phyloP scores from a whole-genome alignment of 2,329 filamentous ascomycete species.

The Graphilbum fragrans region DNA sequence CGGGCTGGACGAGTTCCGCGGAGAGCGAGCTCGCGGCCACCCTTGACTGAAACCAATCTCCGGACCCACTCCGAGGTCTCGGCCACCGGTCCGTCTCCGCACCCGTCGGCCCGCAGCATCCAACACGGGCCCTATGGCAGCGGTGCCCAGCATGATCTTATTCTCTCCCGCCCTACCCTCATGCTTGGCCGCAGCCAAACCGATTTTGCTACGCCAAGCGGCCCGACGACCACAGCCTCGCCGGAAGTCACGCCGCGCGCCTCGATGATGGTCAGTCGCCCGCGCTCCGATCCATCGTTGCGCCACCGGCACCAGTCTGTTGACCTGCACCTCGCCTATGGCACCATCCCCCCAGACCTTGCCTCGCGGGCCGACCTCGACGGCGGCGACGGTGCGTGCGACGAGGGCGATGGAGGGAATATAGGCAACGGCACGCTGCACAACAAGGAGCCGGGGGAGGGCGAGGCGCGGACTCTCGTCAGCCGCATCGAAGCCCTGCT shows the following conservation, averaged over 20 bases:
- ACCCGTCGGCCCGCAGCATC: constrained; percentile 25
- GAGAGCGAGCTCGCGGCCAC: constrained; percentile 16
- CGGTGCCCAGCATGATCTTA: constrained; percentile 25
- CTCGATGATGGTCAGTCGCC: constrained; percentile 22
- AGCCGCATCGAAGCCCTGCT: constrained; percentile 64
- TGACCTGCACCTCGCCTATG: constrained; percentile 89
- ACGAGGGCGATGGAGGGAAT: too few species aligned
- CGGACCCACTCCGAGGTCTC: constrained; percentile 41
- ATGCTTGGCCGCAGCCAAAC: not conserved
- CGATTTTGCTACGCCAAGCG: too few species aligned
- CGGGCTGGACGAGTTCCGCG: constrained; percentile 1
- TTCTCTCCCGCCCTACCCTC: constrained; percentile 25
- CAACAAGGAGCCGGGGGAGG: constrained; percentile 39
- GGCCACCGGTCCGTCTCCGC: constrained; percentile 29
- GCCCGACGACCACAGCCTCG: not conserved
- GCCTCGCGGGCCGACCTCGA: constrained; percentile 34
- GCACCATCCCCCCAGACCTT: constrained; percentile 64
- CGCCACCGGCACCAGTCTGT: constrained; percentile 37
- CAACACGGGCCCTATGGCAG: constrained; percentile 1
- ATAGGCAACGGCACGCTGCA: constrained; percentile 11
- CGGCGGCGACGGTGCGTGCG: constrained; percentile 11
- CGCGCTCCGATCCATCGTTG: constrained; percentile 27
- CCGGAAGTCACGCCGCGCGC: constrained; percentile 13
- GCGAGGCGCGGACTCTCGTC: constrained; percentile 43
- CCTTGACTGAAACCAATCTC: constrained; percentile 41